Conservation (phyloP, 352 stramenopile genomes). For the Saprolegnia parasitica region DNA sequence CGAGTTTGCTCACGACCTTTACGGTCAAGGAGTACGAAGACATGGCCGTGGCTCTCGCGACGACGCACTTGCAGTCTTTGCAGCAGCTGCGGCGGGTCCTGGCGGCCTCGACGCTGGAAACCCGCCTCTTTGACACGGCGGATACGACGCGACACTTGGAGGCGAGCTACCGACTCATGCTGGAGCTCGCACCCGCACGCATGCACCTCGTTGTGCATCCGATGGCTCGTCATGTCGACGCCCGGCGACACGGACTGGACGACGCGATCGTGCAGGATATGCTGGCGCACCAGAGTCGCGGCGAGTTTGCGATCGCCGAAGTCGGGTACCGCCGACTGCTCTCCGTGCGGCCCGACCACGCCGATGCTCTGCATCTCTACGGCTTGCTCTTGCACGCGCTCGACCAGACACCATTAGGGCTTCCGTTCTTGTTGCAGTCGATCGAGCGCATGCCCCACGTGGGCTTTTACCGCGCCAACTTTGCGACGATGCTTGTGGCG, state of each 20-base stretch:
- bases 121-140: slow-evolving; percentile 31
- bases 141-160: slow-evolving; percentile 27
- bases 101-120: slow-evolving; percentile 34
- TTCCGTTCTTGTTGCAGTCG: slow-evolving; percentile 31
- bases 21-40: slow-evolving; percentile 69
- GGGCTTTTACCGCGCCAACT: slow-evolving; percentile 38
- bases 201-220: slow-evolving; percentile 49
- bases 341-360: slow-evolving; percentile 30
- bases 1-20: slow-evolving; percentile 40
- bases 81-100: slow-evolving; percentile 36
- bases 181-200: slow-evolving; percentile 38
- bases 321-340: slow-evolving; percentile 46
- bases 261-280: slow-evolving; percentile 30
- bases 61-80: slow-evolving; percentile 27
- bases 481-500: slow-evolving; percentile 28
- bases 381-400: slow-evolving; percentile 36
- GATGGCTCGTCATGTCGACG: neutral
- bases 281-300: slow-evolving; percentile 35
- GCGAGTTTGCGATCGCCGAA: slow-evolving; percentile 31
- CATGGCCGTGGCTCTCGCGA: slow-evolving; percentile 50
- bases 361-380: slow-evolving; percentile 49
- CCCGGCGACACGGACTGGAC: slow-evolving; percentile 23
- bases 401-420: slow-evolving; percentile 27
- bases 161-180: slow-evolving; percentile 49
- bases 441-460: slow-evolving; percentile 31